phyloP scores from a whole-genome alignment of 108 stramenopile species.

The Conticribra guillardii region DNA sequence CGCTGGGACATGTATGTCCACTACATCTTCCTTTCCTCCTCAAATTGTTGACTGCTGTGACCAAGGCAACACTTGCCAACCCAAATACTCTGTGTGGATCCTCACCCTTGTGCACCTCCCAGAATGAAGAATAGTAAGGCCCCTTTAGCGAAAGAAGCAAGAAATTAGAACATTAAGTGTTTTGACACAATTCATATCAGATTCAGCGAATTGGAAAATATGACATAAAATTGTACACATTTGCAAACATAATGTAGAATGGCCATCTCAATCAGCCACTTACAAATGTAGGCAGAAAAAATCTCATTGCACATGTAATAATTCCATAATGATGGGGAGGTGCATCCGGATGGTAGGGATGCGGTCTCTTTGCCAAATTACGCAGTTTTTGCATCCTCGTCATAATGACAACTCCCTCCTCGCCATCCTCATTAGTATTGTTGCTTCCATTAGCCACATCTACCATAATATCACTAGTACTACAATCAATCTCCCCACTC shows the following conservation, averaged over 20 bases:
- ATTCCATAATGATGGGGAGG: slow-evolving; percentile 46
- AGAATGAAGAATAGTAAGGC: slow-evolving; percentile 42
- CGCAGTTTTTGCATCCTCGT: slow-evolving; percentile 10
- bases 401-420: neutral
- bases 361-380: slow-evolving; percentile 5
- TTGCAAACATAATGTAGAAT: too few relatives aligned
- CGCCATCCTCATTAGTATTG: neutral
- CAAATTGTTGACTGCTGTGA: slow-evolving; percentile 40
- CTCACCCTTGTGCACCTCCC: slow-evolving; percentile 47
- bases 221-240: too few relatives aligned
- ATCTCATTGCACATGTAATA: slow-evolving; percentile 46
- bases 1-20: slow-evolving; percentile 15
- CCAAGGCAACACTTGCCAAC: slow-evolving; percentile 39
- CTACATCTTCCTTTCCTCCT: slow-evolving; percentile 25
- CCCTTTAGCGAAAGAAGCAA: too few relatives aligned
- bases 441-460: too few relatives aligned
- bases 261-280: too few relatives aligned
- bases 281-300: slow-evolving; percentile 34
- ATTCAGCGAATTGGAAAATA: too few relatives aligned
- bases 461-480: neutral
- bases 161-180: too few relatives aligned
- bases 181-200: too few relatives aligned
- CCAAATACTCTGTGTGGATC: slow-evolving; percentile 43
- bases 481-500: neutral
- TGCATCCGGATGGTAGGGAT: slow-evolving; percentile 43